Evolutionary conservation across 2,329 filamentous ascomycete genomes (phyloP).

Genomic region (Chaetomiaceae sp.): DNA sequence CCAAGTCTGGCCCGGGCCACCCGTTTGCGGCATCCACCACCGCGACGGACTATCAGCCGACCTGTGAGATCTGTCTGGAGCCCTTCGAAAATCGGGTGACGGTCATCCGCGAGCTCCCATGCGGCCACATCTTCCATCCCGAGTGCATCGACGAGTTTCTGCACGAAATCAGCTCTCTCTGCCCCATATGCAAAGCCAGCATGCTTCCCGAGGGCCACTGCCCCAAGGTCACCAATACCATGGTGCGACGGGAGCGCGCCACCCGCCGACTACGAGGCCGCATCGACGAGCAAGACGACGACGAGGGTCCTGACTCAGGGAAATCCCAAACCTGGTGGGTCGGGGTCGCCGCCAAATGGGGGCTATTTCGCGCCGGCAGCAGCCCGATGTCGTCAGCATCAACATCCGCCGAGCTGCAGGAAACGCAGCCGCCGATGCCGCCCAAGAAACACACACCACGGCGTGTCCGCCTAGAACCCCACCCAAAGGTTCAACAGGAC

Average conservation of each 20-base stretch:
- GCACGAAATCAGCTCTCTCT: slow-evolving; percentile 72
- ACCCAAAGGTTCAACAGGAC: too few species aligned
- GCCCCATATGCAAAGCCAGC: slow-evolving; percentile 83
- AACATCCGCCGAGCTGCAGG: slow-evolving; percentile 21
- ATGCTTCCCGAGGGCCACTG: slow-evolving; percentile 67
- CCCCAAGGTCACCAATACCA: slow-evolving; percentile 72
- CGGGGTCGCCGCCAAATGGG: slow-evolving; percentile 20
- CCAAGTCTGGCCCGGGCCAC: slow-evolving; percentile 24
- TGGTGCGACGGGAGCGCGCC: slow-evolving; percentile 76
- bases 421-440: neutral
- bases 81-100: slow-evolving; percentile 66
- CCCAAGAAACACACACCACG: neutral
- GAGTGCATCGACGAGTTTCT: slow-evolving; percentile 88
- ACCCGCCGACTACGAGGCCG: slow-evolving; percentile 57
- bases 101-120: slow-evolving; percentile 78
- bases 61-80: slow-evolving; percentile 86
- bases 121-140: slow-evolving; percentile 88
- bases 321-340: slow-evolving; percentile 21
- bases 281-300: slow-evolving; percentile 39
- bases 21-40: slow-evolving; percentile 20
- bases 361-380: slow-evolving; percentile 15
- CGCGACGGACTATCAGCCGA: slow-evolving; percentile 65
- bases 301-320: slow-evolving; percentile 22
- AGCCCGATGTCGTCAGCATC: slow-evolving; percentile 9
- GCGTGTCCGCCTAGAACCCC: neutral